A percentile compares a stretch with the other conserved stretches of the same genome.
phyloP scores from a whole-genome alignment of 352 stramenopile genomes.

The Pythium chondricola region DNA sequence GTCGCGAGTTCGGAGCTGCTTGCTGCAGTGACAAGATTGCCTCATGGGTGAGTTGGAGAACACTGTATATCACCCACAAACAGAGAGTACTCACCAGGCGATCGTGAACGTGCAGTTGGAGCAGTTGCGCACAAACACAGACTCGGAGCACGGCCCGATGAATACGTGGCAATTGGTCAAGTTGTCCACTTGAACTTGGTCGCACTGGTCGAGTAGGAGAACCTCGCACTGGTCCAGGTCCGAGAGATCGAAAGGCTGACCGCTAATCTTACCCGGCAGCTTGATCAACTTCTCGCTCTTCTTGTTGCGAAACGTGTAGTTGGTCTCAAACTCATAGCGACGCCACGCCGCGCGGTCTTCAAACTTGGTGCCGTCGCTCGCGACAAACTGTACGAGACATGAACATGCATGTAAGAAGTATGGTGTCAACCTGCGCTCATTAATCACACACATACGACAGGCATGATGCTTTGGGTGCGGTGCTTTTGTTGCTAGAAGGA shows the following conservation, averaged over 20 bases:
- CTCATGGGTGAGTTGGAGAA: background rate
- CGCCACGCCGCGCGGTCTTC: constrained; percentile 74
- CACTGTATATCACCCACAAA: background rate
- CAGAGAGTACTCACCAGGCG: constrained; percentile 44
- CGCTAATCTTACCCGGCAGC: constrained; percentile 68
- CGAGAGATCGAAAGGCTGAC: constrained; percentile 86
- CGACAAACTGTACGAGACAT: constrained; percentile 41
- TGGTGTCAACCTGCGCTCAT: background rate
- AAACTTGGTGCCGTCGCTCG: constrained; percentile 86
- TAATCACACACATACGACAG: constrained; percentile 5
- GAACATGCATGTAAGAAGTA: constrained; percentile 11
- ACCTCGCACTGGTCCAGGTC: constrained; percentile 81
- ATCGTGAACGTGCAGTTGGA: constrained; percentile 87
- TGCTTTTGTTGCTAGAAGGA: background rate
- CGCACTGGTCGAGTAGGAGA: constrained; percentile 79
- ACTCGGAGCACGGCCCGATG: constrained; percentile 81
- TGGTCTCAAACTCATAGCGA: constrained; percentile 89
- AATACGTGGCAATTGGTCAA: constrained; percentile 83
- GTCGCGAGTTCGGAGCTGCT: constrained; percentile 87
- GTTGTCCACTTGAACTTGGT: constrained; percentile 91
- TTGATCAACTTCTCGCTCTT: constrained; percentile 74
- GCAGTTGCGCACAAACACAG: constrained; percentile 89
- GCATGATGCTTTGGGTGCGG: constrained; percentile 6
- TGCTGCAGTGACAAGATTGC: constrained; percentile 32
- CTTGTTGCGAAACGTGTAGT: constrained; percentile 90